Conservation (phyloP, 2,329 filamentous ascomycete genomes). For the Penicillium sp. region DNA sequence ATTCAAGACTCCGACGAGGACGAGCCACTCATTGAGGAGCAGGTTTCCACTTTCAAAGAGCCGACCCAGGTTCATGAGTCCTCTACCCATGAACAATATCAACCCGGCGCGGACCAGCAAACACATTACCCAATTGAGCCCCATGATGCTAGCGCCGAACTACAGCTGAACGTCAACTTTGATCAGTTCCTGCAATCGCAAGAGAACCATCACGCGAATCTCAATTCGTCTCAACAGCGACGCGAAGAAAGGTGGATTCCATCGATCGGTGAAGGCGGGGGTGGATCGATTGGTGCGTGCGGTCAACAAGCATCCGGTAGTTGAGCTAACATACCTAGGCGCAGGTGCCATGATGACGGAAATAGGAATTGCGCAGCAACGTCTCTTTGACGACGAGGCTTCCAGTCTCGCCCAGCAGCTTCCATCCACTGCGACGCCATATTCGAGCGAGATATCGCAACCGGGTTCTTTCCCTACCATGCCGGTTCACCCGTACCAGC, state of each 20-base stretch:
- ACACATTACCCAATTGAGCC: conserved; percentile 8
- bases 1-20: conserved; percentile 49
- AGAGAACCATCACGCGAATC: conserved; percentile 9
- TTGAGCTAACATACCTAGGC: not conserved
- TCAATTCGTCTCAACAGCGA: conserved; percentile 34
- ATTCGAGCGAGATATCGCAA: conserved; percentile 16
- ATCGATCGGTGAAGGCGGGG: conserved; percentile 20
- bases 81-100: conserved; percentile 8
- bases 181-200: conserved; percentile 39
- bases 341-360: conserved; percentile 35
- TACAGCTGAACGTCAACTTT: conserved; percentile 34
- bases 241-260: conserved; percentile 39
- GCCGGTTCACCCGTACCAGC: conserved; percentile 3
- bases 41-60: conserved; percentile 19
- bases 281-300: conserved; percentile 32
- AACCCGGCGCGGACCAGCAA: conserved; percentile 12
- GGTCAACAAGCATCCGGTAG: not conserved
- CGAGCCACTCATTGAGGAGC: conserved; percentile 32
- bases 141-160: conserved; percentile 11
- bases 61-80: conserved; percentile 19
- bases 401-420: conserved; percentile 14
- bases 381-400: conserved; percentile 30
- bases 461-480: conserved; percentile 16
- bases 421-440: conserved; percentile 13
- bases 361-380: conserved; percentile 33